phyloP scores from a whole-genome alignment of 345 rosid genomes.

The Lepidium didymum region DNA sequence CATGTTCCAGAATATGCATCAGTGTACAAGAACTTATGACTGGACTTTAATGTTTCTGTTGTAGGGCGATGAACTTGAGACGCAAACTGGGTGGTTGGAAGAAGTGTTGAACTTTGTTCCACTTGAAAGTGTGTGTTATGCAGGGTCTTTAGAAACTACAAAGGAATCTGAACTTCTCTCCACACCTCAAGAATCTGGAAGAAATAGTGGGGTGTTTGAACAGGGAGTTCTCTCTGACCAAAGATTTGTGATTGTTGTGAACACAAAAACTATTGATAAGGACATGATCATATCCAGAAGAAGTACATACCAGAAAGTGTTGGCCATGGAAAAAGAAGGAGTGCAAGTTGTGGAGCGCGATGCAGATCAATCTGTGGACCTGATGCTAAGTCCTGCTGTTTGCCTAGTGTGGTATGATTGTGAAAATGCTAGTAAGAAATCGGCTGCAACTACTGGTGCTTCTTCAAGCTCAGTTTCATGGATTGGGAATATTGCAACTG shows the following conservation, averaged over 20 bases:
- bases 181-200: constrained; percentile 32
- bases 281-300: constrained; percentile 88
- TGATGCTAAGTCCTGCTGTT: constrained; percentile 58
- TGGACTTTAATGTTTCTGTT: background rate
- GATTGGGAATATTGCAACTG: constrained; percentile 73
- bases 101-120: constrained; percentile 41
- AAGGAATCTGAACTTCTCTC: constrained; percentile 30
- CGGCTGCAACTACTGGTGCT: constrained; percentile 45
- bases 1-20: background rate
- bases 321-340: constrained; percentile 81
- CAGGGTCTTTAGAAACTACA: constrained; percentile 29
- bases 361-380: constrained; percentile 68
- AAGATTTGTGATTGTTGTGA: constrained; percentile 49
- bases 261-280: constrained; percentile 64
- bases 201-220: constrained; percentile 33
- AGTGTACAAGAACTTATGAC: background rate
- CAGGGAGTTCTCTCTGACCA: constrained; percentile 30
- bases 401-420: constrained; percentile 84
- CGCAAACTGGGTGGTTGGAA: constrained; percentile 32
- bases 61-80: constrained; percentile 36
- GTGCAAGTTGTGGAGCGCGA: constrained; percentile 86
- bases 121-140: constrained; percentile 23
- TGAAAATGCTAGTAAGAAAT: constrained; percentile 48
- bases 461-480: constrained; percentile 57
- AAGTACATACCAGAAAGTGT: constrained; percentile 69